phyloP scores from a whole-genome alignment of 768 basidiomycete genomes.

The Macrolepiota dolichaula region DNA sequence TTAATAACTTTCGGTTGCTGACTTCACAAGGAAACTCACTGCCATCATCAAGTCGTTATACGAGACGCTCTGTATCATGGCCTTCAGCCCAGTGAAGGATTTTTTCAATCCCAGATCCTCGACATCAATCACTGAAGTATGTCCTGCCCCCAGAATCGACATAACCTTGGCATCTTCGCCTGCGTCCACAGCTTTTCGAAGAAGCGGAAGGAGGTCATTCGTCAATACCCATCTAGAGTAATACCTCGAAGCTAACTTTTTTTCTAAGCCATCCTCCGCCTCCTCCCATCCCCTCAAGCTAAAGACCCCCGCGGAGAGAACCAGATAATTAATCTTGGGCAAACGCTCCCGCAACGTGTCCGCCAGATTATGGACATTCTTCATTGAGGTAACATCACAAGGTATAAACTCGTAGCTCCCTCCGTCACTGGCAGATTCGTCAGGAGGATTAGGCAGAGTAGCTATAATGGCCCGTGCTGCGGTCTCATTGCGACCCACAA shows the following conservation, averaged over 20 bases:
- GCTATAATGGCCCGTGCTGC: slow-evolving; percentile 47
- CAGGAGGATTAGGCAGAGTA: slow-evolving; percentile 26
- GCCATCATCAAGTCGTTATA: slow-evolving; percentile 38
- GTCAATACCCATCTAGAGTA: slow-evolving; percentile 46
- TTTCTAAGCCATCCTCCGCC: slow-evolving; percentile 25
- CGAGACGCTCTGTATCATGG: slow-evolving; percentile 20
- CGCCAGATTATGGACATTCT: slow-evolving; percentile 38
- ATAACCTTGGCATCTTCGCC: slow-evolving; percentile 50
- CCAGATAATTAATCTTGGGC: slow-evolving; percentile 51
- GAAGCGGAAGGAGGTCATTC: slow-evolving; percentile 38
- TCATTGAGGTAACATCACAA: slow-evolving; percentile 52
- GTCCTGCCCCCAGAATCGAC: slow-evolving; percentile 35
- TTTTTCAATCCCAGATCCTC: slow-evolving; percentile 46
- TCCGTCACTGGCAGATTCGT: background rate
- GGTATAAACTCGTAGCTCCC: slow-evolving; percentile 40
- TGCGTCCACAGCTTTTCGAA: slow-evolving; percentile 39
- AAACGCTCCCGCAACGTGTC: slow-evolving; percentile 26
- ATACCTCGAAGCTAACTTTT: slow-evolving; percentile 25
- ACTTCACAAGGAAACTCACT: slow-evolving; percentile 18
- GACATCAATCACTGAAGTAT: slow-evolving; percentile 33
- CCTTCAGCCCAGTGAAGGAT: slow-evolving; percentile 22
- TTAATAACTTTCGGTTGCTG: slow-evolving; percentile 42
- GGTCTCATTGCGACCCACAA: slow-evolving; percentile 47
- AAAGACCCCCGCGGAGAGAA: slow-evolving; percentile 42
- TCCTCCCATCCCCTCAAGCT: slow-evolving; percentile 28